phyloP scores from a whole-genome alignment of 768 basidiomycete species.

The Amanita thiersii region DNA sequence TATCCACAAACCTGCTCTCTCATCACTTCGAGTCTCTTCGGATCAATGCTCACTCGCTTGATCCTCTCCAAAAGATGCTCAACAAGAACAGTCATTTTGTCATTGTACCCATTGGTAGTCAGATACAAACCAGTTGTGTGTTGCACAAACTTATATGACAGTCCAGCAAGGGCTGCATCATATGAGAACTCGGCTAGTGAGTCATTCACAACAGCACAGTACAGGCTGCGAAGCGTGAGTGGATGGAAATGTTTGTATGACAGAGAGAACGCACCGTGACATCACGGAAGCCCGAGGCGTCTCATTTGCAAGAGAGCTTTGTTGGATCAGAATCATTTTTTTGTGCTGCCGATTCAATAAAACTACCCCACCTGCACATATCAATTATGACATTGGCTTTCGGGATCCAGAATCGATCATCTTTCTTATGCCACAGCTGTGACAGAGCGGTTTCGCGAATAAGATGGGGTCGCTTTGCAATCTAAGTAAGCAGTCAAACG shows the following conservation, averaged over 20 bases:
- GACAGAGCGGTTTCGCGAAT: constrained; percentile 66
- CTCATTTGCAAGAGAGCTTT: constrained; percentile 48
- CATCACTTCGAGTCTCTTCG: constrained; percentile 72
- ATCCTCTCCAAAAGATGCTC: constrained; percentile 64
- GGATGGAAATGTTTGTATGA: background rate
- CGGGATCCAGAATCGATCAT: constrained; percentile 94
- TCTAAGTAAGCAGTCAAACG: constrained; percentile 36
- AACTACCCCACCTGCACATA: constrained; percentile 52
- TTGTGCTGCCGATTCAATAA: background rate
- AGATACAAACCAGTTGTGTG: constrained; percentile 62
- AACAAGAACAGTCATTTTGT: constrained; percentile 74
- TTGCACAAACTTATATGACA: constrained; percentile 61
- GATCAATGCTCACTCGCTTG: constrained; percentile 52
- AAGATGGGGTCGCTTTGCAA: constrained; percentile 64
- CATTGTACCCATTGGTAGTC: constrained; percentile 79
- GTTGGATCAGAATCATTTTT: background rate
- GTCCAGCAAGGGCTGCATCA: constrained; percentile 86
- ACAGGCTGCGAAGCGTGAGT: constrained; percentile 43
- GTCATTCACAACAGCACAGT: constrained; percentile 80
- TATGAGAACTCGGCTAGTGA: constrained; percentile 87
- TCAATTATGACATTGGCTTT: constrained; percentile 74
- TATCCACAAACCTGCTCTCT: constrained; percentile 82
- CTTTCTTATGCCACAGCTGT: constrained; percentile 93
- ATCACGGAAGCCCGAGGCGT: constrained; percentile 67
- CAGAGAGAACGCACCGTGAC: constrained; percentile 43